Base-by-base conservation (phyloP, 495 filamentous ascomycete species). In the Hypoxylon crocopeplum region DNA sequence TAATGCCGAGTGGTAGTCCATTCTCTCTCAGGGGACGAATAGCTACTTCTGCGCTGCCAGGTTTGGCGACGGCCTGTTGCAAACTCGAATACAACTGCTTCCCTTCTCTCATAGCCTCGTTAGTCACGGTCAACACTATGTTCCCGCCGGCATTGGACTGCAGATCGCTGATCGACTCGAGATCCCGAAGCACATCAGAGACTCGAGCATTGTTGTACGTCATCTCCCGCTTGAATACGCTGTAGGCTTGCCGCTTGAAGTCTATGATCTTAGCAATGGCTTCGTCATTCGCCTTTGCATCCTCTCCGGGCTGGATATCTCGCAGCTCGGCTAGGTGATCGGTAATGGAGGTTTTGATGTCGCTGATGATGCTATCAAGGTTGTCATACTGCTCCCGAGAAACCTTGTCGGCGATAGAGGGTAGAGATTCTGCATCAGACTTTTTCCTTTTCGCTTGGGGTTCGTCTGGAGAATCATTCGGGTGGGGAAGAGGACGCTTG, bases 71-170 rank as follows among this genome's bases (percentile, higher is more conserved):
- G 13, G 76, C 75, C 44, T 81, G 79, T 59, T 88, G 87, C 20
- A 92, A 73, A 71, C 92, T 95, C 11, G 92, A 92, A 71, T 92
- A 96, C 12, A 96, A 77, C 48, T 93, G 90, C 61, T 86, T 88
- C 11, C 87, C 78, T n/a, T n/a, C n/a, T 25, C 83, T 85, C 22
- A 84, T 81, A n/a, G 86, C 86, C 41, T 86, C 86, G 27, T 86
- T 87, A 47, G 84, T 87, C 1, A 94, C 75, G 0, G 88, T 91
- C 56, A 96, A 73, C 1, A 91, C 86, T 19, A 83, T 71, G 37
- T 82, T 82, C 27, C 80, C 81, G 40, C 67, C 42, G 40, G 69
- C 62, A 55, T 62, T 65, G 3, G 61, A 68, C 20, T 58, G 65
- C 15, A 66, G 17, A 24, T 68, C 65, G 24, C 50, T 62, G 11